phyloP scores from a whole-genome alignment of 2,329 filamentous ascomycete genomes.

The Capronia coronata region DNA sequence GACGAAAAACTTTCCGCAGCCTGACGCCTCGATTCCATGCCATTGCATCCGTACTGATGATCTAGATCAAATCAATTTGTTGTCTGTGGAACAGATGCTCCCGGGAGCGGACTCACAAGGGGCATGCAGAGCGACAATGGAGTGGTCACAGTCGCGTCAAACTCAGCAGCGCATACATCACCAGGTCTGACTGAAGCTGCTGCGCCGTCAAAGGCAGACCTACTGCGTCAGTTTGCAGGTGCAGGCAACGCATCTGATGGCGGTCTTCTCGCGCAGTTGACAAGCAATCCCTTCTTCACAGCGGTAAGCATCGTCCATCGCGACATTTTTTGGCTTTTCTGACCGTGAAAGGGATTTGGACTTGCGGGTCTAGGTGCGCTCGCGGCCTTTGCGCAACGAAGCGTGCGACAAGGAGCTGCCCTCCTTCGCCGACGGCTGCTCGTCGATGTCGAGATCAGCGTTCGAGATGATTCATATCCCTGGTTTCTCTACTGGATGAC shows the following conservation, averaged over 20 bases:
- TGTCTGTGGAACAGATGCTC: background rate
- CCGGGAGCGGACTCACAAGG: background rate
- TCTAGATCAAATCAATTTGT: background rate
- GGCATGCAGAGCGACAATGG: conserved; percentile 25
- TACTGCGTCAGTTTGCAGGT: conserved; percentile 22
- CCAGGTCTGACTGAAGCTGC: conserved; percentile 9
- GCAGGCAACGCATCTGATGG: conserved; percentile 32
- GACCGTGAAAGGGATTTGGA: conserved; percentile 61
- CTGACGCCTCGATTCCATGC: background rate
- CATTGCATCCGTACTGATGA: background rate
- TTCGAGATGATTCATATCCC: conserved; percentile 84
- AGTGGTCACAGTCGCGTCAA: conserved; percentile 15
- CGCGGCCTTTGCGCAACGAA: conserved; percentile 72
- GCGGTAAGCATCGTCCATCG: conserved; percentile 35
- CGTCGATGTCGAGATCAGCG: conserved; percentile 91
- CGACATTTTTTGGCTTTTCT: background rate
- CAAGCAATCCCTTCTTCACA: conserved; percentile 46
- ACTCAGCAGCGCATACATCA: conserved; percentile 1
- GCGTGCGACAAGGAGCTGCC: conserved; percentile 62
- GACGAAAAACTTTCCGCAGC: background rate
- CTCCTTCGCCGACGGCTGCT: conserved; percentile 78
- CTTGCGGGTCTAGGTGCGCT: conserved; percentile 81
- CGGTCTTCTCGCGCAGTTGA: conserved; percentile 41
- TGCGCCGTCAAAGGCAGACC: conserved; percentile 19
- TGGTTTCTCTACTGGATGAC: conserved; percentile 96